Evolutionary conservation across 2,329 filamentous ascomycete species (phyloP), one percentile per base, ranked within the genome.

Genomic region (Pseudopithomyces chartarum): DNA sequence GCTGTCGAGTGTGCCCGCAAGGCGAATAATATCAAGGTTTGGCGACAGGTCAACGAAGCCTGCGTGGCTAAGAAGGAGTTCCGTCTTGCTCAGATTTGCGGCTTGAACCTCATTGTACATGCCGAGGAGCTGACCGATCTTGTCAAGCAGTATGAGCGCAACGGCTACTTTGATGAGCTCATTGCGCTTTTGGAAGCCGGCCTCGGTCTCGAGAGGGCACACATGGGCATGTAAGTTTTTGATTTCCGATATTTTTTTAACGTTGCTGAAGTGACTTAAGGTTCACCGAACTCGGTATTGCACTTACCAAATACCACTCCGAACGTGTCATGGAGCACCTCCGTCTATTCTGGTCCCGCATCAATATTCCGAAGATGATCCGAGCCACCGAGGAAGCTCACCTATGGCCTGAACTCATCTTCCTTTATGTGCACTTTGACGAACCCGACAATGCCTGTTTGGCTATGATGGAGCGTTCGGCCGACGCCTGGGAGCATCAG

Each of bases 41-140:
- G 95, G 95, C 96, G 95, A 80, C 91, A 99, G 79, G 95, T 99
- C 66, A 96, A 98, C 79, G 90, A 92, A 73, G 95, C 94, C 20
- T 99, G 95, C 73, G 91, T 99, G 64, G 87, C 86, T 60, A 99
- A 98, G 87, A 98, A 97, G 82, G 95, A 99, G 76, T 99, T 99
- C 87, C 91, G 94, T 60, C 89, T 99, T 58, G 95, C 96, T 23
- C 95, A 98, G 80, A 99, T 99, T 69, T 99, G 95, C 73, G 96
- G 96, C 84, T 87, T 99, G 59, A 98, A 99, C 81, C 84, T 99
- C 58, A 97, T 99, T 69, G 89, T 99, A 22, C 94, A 99, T 78
- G 95, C 96, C 23, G 95, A 99, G 78, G 95, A 99, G 77, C 83
- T 99, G 50, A 87, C 92, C 73, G 89, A 91, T 65, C 87, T 99